Base-by-base conservation (phyloP, 495 filamentous ascomycete species). In the Daldinia vernicosa region DNA sequence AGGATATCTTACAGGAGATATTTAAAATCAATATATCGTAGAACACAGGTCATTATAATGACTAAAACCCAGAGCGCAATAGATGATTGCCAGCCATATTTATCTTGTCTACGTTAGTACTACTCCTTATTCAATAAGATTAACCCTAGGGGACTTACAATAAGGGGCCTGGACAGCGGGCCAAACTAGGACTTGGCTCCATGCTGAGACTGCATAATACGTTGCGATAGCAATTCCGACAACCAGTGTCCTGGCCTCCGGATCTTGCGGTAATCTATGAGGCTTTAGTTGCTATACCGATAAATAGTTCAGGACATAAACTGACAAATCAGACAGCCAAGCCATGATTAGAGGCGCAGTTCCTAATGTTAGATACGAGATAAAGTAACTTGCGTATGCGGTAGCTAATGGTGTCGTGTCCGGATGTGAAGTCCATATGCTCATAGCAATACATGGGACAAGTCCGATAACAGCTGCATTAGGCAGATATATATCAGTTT, bases 141-240 rank as follows among this genome's bases (percentile, higher is more conserved):
- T 4, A 19, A 19, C 14, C 14, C 12, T 4, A 12, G 26, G 8
- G 17, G 19, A 72, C 77, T 12, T 67, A 81, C 80, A 82, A 30
- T 78, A 78, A 22, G 80, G 80, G 6, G 80, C 80, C 57, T 82
- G 74, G 7, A 76, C 71, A 14, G 80, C 80, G 1, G 80, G 80
- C 80, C 80, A 82, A n/a, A 81, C 74, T 4, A 82, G 75, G 1
- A 82, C 80, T 54, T 82, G 80, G 6, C 76, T 79, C 80, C 80
- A 82, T 0, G 80, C 74, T 15, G 80, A 69, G 3, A 82, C 64
- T 7, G 78, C 80, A 50, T 82, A 81, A 37, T 81, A 77, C 4
- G 76, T 71, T 30, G 80, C 80, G 15, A 82, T 78, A 2, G 80
- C 77, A 33, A 80, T 73, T 11, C 79, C 80, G 4, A 83, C 76